Conservation (phyloP, 2,329 filamentous ascomycete genomes). For the Penicillium sp. region DNA sequence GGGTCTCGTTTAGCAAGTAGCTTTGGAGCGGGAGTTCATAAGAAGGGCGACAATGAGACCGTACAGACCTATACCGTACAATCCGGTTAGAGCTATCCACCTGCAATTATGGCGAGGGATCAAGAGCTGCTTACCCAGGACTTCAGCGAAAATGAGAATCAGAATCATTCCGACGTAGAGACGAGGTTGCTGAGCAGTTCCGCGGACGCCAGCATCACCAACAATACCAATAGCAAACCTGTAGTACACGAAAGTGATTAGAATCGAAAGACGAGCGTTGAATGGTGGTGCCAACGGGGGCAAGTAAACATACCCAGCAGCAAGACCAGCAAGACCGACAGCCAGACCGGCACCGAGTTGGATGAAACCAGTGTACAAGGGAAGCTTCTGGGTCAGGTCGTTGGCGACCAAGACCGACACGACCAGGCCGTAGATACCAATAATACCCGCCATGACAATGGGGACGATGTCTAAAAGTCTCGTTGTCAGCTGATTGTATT, state of each 20-base stretch:
- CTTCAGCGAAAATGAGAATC: slow-evolving; percentile 99
- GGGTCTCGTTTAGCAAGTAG: slow-evolving; percentile 56
- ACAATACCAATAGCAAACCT: slow-evolving; percentile 85
- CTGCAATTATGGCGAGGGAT: slow-evolving; percentile 20
- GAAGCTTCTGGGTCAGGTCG: slow-evolving; percentile 69
- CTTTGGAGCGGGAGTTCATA: slow-evolving; percentile 94
- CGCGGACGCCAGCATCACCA: slow-evolving; percentile 58
- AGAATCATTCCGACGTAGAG: slow-evolving; percentile 97
- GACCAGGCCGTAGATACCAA: slow-evolving; percentile 96
- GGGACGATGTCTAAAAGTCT: slow-evolving; percentile 81
- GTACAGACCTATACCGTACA: slow-evolving; percentile 75
- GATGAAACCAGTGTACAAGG: slow-evolving; percentile 81
- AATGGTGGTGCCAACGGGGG: background rate
- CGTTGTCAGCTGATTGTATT: slow-evolving; percentile 18
- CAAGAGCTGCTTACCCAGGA: slow-evolving; percentile 69
- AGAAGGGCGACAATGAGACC: slow-evolving; percentile 97
- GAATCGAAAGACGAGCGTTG: slow-evolving; percentile 1
- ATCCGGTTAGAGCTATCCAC: slow-evolving; percentile 25
- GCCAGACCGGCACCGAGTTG: slow-evolving; percentile 81
- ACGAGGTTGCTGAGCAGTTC: slow-evolving; percentile 55
- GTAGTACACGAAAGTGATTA: slow-evolving; percentile 12
- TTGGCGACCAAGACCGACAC: slow-evolving; percentile 86
- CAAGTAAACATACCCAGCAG: slow-evolving; percentile 61
- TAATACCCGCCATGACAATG: slow-evolving; percentile 99
- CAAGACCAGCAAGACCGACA: slow-evolving; percentile 79